Evolutionary conservation across 805 yeast genomes (phyloP), one percentile per base, ranked within the genome.

Genomic region (Yarrowia osloensis): DNA sequence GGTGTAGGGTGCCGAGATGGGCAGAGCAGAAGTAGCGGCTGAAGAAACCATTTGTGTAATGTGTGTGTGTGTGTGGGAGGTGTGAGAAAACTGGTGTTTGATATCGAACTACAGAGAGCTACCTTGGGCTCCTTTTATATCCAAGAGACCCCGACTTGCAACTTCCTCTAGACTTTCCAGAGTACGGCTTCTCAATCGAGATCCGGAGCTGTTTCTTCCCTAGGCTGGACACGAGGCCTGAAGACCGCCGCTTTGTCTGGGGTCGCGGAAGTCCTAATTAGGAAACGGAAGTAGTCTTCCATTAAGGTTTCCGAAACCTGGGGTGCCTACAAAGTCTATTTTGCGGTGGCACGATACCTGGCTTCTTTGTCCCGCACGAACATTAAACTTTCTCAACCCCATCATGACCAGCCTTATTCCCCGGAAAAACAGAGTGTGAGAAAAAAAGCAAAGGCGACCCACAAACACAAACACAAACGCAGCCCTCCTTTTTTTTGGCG

Each of bases 1-100:
- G 29, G 67, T 49, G 46, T 69, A 69, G 63, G 71, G 69, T 8
- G 74, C 71, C 22, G 74, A 69, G 55, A 69, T 69, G 31, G 72
- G 72, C 28, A 71, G 71, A 21, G 63, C 63, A 40, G 63, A 57
- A 26, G 62, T 62, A 26, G 55, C 33, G 22, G 66, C 42, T 19
- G 49, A 19, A 24, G 63, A 57, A 40, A 57, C 63, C 63, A 57
- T 57, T 46, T 31, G 57, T 52, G 42, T 52, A 15, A 13, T 35
- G 46, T 37, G 46, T 24, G 44, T 54, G 62, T 35, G 47, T 55
- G 46, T 37, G 21, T 39, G 61, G 35, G n/a, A n/a, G n/a, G 42
- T 52, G 44, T 35, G 15, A 13, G n/a, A 21, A n/a, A 24, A n/a
- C 22, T 26, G 50, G 19, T 29, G 37, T 47, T n/a, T 37, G 62